Conservation (phyloP, 2,329 filamentous ascomycete species). For the Chalara sp. region DNA sequence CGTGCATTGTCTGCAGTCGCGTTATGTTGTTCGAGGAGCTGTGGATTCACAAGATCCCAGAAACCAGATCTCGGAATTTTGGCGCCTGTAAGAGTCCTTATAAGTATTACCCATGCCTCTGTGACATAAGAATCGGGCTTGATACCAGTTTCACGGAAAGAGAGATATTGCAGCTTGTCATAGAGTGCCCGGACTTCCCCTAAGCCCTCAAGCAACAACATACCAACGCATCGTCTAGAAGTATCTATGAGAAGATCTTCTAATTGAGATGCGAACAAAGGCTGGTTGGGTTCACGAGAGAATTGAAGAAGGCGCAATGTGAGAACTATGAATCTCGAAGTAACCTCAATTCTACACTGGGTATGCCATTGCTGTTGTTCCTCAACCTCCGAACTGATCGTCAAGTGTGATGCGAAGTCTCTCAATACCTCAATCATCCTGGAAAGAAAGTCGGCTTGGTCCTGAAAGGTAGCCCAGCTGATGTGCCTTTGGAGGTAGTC, state of each 20-base stretch:
- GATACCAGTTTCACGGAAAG: constrained; percentile 45
- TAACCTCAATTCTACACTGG: constrained; percentile 11
- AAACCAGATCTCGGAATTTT: constrained; percentile 47
- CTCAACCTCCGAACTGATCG: too few relatives aligned
- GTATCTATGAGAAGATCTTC: constrained; percentile 43
- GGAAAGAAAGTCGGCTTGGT: constrained; percentile 16
- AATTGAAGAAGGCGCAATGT: constrained; percentile 35
- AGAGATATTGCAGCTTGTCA: constrained; percentile 37
- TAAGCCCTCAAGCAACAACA: constrained; percentile 38
- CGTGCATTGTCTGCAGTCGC: constrained; percentile 35
- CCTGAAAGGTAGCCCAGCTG: constrained; percentile 10
- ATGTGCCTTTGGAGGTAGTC: constrained; percentile 24
- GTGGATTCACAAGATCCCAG: constrained; percentile 49
- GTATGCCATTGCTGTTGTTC: neutral
- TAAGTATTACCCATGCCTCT: constrained; percentile 53
- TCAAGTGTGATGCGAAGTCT: constrained; percentile 11
- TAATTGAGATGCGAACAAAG: constrained; percentile 28
- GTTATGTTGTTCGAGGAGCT: constrained; percentile 32
- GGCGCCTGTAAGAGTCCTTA: constrained; percentile 45
- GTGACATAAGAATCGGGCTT: constrained; percentile 36
- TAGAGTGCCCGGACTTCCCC: constrained; percentile 40
- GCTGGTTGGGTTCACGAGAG: constrained; percentile 24
- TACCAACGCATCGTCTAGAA: constrained; percentile 31
- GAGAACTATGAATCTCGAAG: constrained; percentile 27
- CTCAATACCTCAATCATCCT: constrained; percentile 23